Base-by-base conservation (phyloP, 2,329 filamentous ascomycete genomes). In the Aspergillus sp. region DNA sequence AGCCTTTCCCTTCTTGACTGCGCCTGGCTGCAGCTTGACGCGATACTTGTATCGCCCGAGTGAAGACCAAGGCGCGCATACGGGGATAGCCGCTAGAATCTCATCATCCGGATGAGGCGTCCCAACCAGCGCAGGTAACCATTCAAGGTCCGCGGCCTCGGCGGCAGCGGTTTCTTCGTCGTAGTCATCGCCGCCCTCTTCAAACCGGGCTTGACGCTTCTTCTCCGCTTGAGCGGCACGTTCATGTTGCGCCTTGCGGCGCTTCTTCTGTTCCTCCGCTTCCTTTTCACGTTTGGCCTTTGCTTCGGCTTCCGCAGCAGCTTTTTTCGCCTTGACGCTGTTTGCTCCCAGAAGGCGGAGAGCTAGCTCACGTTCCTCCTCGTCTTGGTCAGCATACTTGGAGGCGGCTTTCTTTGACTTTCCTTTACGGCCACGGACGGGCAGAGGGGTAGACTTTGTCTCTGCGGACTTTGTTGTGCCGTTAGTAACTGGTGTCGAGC, bases 351-450 rank as follows among this genome's bases (percentile, higher is more conserved):
- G 87, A n/a, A 98, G 84, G 25, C 88, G 85, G 77, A 97, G 90
- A 34, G 93, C 92, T 0, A 93, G 85, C 7, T 85, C 86, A 13
- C 93, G 91, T 72, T 99, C 95, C 77, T 97, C 94, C 59, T 97
- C 93, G 69, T 98, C 94, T 82, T 98, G 95, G 69, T 96, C 83
- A 50, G 91, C 94, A 79, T 99, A 99, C 75, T 97, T 97, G 61
- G 87, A 82, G 3, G 92, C 92, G 2, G 92, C 88, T 76, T 95
- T 96, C 81, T 96, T 97, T 48, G 89, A 88, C 74, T 96, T 97
- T 62, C 85, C 85, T 61, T 87, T 88, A 75, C 96, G 92, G 31
- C 93, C 92, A 60, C 93, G 88, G 15, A 83, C 77, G 50, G 70
- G 66, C 15, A 71, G 60, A 23, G 59, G 60, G 3, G 60, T 54